Base-by-base conservation (phyloP, 257 asterid genomes). In the Fraxinus excelsior region DNA sequence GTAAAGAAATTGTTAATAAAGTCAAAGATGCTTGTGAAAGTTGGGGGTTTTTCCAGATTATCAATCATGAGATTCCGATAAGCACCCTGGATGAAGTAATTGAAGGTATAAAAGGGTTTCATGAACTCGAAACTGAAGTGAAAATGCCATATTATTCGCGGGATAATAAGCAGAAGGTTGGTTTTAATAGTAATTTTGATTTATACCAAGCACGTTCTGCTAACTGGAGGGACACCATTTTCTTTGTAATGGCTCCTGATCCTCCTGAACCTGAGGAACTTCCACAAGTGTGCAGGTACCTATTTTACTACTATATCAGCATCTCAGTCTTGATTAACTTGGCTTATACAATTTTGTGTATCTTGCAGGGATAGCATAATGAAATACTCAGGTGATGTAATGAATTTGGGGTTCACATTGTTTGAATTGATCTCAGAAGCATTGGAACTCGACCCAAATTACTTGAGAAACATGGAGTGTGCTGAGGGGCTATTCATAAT, bases 401-500 rank as follows among this genome's bases (percentile, higher is more conserved):
- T 25, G 73, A 42, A 75, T 21, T 1, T 75, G n/a, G 73, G 79
- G n/a, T 5, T 4, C 21, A 25, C 46, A 16, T 32, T 75, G 16
- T 75, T 65, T 7, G 79, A 75, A 16, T 32, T 75, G 31, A 44
- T 75, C 34, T 75, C 79, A 0, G 79, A 75, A 58, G 79, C 73
- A 18, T 26, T 75, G 8, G 79, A 73, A 31, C 73, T 75, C 18
- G 14, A 75, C 2, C 31, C 73, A 1, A 46, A 34, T 44, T 65
- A 56, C 53, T 11, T 75, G 14, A 42, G 25, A 34, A 42, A 75
- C n/a, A 28, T 66, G 73, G 72, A 44, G 34, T 65, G 79, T 32
- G 71, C 79, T 19, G 66, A 75, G 79, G 79, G 79, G 7, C 62
- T 75, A 8, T 53, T 21, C 29, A 23, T 75, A 12, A 13, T 75